phyloP scores from a whole-genome alignment of 2,329 filamentous ascomycete genomes.

The Penicillium sp. region DNA sequence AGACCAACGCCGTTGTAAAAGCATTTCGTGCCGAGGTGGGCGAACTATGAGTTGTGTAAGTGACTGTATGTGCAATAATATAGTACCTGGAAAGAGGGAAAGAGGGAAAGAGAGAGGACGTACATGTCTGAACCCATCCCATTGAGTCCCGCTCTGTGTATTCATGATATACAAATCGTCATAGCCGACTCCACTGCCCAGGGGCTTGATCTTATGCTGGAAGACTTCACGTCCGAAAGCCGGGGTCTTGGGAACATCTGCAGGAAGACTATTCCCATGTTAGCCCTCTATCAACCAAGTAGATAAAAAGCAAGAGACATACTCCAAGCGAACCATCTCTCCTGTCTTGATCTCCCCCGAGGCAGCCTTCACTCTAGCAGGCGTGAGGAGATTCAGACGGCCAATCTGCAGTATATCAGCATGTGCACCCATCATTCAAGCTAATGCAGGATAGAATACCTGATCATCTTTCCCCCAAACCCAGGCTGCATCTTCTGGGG shows the following conservation, averaged over 20 bases:
- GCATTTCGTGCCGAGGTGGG: slow-evolving; percentile 40
- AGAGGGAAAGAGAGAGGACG: slow-evolving; percentile 7
- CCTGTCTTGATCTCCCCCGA: slow-evolving; percentile 60
- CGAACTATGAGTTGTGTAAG: slow-evolving; percentile 34
- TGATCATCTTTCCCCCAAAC: slow-evolving; percentile 64
- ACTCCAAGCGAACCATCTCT: slow-evolving; percentile 62
- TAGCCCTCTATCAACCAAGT: not conserved
- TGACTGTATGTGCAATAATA: not conserved
- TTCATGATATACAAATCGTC: slow-evolving; percentile 55
- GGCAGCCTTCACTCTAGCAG: slow-evolving; percentile 58
- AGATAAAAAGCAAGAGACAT: slow-evolving; percentile 18
- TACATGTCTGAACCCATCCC: slow-evolving; percentile 57
- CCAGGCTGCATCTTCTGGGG: slow-evolving; percentile 63
- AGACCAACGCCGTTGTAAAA: slow-evolving; percentile 49
- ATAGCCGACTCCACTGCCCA: slow-evolving; percentile 42
- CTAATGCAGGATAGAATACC: slow-evolving; percentile 34
- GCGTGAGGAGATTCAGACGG: slow-evolving; percentile 62
- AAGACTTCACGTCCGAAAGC: slow-evolving; percentile 59
- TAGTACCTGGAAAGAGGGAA: not conserved
- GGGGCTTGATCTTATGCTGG: slow-evolving; percentile 58
- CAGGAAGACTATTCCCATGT: slow-evolving; percentile 50
- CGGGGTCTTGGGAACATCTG: slow-evolving; percentile 58
- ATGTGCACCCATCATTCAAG: not conserved
- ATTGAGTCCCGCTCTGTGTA: slow-evolving; percentile 55
- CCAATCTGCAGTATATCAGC: slow-evolving; percentile 28